These are phyloP conservation scores for Aspergillus homomorphus DNA, from an alignment of 495 filamentous ascomycete species.

Conservation along the genomic window DNA sequence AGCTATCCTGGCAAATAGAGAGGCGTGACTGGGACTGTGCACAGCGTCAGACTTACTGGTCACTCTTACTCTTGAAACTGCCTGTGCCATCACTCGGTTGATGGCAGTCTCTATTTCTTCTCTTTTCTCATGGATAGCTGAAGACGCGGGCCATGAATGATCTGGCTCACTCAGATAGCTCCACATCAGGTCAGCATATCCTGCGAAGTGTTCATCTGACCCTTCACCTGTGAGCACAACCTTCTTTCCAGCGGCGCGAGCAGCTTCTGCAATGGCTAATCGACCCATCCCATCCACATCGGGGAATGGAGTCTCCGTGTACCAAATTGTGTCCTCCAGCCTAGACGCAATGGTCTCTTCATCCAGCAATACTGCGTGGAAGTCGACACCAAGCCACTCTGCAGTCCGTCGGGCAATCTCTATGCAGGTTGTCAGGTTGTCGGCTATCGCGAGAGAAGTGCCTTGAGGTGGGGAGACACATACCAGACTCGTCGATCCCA, in stretches of 20 bases:
- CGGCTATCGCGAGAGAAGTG: background rate
- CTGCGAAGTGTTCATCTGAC: conserved; percentile 52
- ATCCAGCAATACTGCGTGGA: conserved; percentile 39
- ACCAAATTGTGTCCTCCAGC: conserved; percentile 49
- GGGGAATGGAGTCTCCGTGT: conserved; percentile 42
- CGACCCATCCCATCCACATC: conserved; percentile 50
- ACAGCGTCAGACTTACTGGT: background rate
- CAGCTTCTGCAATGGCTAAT: conserved; percentile 41
- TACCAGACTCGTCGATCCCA: conserved; percentile 48
- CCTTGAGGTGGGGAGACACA: background rate
- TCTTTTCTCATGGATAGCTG: conserved; percentile 10
- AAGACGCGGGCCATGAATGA: conserved; percentile 27
- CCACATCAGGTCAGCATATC: conserved; percentile 41
- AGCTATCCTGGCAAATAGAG: background rate
- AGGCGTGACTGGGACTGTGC: background rate
- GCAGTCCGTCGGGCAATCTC: conserved; percentile 51
- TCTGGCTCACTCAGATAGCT: conserved; percentile 48
- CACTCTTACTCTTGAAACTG: background rate
- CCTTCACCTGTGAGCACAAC: conserved; percentile 52
- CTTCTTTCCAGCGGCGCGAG: conserved; percentile 42
- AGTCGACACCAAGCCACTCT: conserved; percentile 46
- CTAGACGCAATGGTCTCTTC: conserved; percentile 42
- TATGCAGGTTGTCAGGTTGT: background rate
- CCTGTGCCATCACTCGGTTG: background rate
- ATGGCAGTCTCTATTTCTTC: conserved; percentile 9